A percentile compares a stretch with the other conserved stretches of the same genome.
phyloP scores from a whole-genome alignment of 106 monocot species.

The Dendrobium chrysotoxum region DNA sequence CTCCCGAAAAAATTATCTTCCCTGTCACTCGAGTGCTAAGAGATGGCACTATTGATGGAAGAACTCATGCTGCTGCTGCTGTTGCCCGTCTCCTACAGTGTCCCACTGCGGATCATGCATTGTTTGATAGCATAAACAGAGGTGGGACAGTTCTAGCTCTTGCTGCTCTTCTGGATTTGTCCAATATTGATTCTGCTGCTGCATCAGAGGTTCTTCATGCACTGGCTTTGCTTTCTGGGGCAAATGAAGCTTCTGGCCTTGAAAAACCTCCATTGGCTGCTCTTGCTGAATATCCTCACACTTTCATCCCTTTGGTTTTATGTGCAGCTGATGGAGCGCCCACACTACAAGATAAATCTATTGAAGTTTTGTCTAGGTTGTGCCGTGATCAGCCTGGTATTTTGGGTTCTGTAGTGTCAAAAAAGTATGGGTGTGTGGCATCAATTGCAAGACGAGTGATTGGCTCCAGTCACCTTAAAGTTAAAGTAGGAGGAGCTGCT shows the following conservation, averaged over 20 bases:
- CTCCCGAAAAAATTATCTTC: slow-evolving; percentile 62
- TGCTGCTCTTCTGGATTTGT: slow-evolving; percentile 63
- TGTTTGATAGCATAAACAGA: slow-evolving; percentile 61
- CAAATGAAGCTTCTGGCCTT: slow-evolving; percentile 31
- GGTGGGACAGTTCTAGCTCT: slow-evolving; percentile 85
- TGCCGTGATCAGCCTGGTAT: slow-evolving; percentile 54
- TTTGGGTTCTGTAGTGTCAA: slow-evolving; percentile 47
- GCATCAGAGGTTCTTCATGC: slow-evolving; percentile 89
- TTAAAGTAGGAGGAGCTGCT: slow-evolving; percentile 78
- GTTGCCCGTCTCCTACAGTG: slow-evolving; percentile 73
- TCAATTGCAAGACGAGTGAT: slow-evolving; percentile 65
- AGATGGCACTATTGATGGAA: slow-evolving; percentile 82
- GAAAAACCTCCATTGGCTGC: slow-evolving; percentile 57
- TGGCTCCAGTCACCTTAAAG: slow-evolving; percentile 44
- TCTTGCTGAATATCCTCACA: slow-evolving; percentile 67
- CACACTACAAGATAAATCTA: slow-evolving; percentile 77
- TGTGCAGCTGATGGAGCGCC: slow-evolving; percentile 65
- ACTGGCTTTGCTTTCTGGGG: slow-evolving; percentile 57
- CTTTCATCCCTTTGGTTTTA: slow-evolving; percentile 61
- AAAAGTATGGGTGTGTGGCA: slow-evolving; percentile 53
- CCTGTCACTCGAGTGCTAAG: slow-evolving; percentile 69
- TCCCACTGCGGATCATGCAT: slow-evolving; percentile 32
- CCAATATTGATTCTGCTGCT: slow-evolving; percentile 55
- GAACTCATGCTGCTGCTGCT: slow-evolving; percentile 89
- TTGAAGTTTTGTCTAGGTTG: slow-evolving; percentile 78